These are phyloP conservation scores for Backusella mclennaniae DNA, from an alignment of 192 early-diverging fungal species.

Conservation along the genomic window DNA sequence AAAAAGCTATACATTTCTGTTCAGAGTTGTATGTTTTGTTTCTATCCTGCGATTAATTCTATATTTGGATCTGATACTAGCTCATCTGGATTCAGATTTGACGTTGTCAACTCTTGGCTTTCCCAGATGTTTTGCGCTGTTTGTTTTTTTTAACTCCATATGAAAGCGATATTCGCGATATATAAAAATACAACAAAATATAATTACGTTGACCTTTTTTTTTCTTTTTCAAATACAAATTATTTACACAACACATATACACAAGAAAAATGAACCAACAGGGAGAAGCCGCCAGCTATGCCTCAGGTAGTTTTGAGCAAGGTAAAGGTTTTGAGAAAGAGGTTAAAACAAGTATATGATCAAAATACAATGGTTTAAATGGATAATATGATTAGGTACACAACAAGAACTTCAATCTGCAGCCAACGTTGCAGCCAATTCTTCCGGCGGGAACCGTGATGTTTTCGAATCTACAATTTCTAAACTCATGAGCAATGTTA, in stretches of 20 bases:
- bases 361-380: background rate
- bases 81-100: background rate
- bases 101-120: background rate
- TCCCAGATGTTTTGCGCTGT: background rate
- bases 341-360: background rate
- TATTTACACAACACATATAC: background rate
- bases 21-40: background rate
- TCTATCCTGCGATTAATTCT: background rate
- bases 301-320: background rate
- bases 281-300: background rate
- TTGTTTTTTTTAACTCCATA: background rate
- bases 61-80: background rate
- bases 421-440: background rate
- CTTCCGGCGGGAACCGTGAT: slow-evolving; percentile 10
- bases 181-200: background rate
- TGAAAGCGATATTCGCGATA: background rate
- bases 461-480: slow-evolving; percentile 18
- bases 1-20: background rate
- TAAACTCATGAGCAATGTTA: background rate
- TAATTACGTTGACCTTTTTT: background rate
- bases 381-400: background rate
- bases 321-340: background rate
- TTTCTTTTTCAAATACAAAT: background rate
- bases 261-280: background rate
- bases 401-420: background rate